phyloP scores from a whole-genome alignment of 768 basidiomycete genomes.

The Mycena vulgaris region DNA sequence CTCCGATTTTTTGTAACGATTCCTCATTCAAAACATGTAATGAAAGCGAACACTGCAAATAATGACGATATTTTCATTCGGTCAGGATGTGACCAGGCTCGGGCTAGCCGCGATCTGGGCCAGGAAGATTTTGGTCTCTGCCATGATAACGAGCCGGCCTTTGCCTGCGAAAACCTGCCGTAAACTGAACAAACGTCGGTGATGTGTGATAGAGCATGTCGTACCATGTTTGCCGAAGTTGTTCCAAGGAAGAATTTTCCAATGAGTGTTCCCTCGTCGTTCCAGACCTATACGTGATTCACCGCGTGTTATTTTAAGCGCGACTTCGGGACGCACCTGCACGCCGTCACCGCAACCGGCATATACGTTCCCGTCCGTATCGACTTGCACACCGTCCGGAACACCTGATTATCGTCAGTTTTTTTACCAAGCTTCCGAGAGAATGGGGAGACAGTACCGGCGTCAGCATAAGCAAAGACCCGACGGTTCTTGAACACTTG shows the following conservation, averaged over 20 bases:
- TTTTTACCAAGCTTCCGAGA: background rate
- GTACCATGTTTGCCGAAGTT: slow-evolving; percentile 60
- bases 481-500: slow-evolving; percentile 72
- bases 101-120: slow-evolving; percentile 40
- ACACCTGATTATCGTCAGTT: slow-evolving; percentile 7
- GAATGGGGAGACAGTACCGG: slow-evolving; percentile 46
- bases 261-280: slow-evolving; percentile 66
- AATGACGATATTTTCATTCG: too few relatives aligned
- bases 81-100: slow-evolving; percentile 31
- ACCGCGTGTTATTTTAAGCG: background rate
- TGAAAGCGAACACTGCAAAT: slow-evolving; percentile 16
- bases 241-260: slow-evolving; percentile 75
- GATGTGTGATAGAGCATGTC: background rate
- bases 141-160: slow-evolving; percentile 41
- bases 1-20: slow-evolving; percentile 27
- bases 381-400: slow-evolving; percentile 66
- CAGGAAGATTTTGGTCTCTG: slow-evolving; percentile 41
- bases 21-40: slow-evolving; percentile 19
- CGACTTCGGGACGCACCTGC: slow-evolving; percentile 56
- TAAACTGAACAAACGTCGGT: background rate
- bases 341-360: slow-evolving; percentile 80
- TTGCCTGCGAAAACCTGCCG: slow-evolving; percentile 39
- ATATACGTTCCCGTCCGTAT: slow-evolving; percentile 76
- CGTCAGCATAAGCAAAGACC: slow-evolving; percentile 76
- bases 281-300: slow-evolving; percentile 63